Evolutionary conservation across 139 green algal genomes (phyloP), one percentile per base, ranked within the genome.

Genomic region (Bryopsis sp.): DNA sequence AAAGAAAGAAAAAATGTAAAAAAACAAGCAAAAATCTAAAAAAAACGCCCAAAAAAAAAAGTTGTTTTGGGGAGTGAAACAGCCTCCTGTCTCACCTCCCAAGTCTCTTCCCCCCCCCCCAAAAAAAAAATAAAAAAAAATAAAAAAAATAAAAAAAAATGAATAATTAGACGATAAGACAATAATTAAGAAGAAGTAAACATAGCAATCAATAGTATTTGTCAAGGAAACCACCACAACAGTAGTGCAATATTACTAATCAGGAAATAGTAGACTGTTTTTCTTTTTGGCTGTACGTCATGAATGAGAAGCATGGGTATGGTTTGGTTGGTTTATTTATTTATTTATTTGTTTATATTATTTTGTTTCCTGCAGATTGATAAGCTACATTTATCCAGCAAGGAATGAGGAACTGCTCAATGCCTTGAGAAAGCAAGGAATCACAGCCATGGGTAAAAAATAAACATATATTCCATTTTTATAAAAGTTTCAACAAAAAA

Each of bases 391-490:
- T 61, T 75, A 95, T 65, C 90, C 90, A 3, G 83, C 81, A 0
- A 75, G 82, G 64, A 94, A 94, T 76, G 78, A 85, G 61, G 89
- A 88, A 46, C 76, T 95, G 60, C 33, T 95, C 19, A 70, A 89
- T 1, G 71, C 61, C 39, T 78, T 95, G 34, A 36, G 71, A 29
- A 63, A 65, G 7, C 88, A 84, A 71, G 74, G 81, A 39, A 62
- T 80, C 47, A 93, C 85, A 11, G 85, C 86, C 22, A 74, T 95
- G 33, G 89, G 83, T 85, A 73, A 47, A 70, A 11, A 47, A 36
- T n/a, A n/a, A n/a, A n/a, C n/a, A n/a, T n/a, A n/a, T n/a, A n/a
- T n/a, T n/a, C n/a, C n/a, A n/a, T n/a, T n/a, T n/a, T n/a, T n/a
- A n/a, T n/a, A n/a, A n/a, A n/a, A n/a, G n/a, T n/a, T n/a, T n/a